A percentile compares a stretch with the other conserved stretches of the same genome.
phyloP scores from a whole-genome alignment of 371 early-diverging fungal genomes.

The Mortierella sp. region DNA sequence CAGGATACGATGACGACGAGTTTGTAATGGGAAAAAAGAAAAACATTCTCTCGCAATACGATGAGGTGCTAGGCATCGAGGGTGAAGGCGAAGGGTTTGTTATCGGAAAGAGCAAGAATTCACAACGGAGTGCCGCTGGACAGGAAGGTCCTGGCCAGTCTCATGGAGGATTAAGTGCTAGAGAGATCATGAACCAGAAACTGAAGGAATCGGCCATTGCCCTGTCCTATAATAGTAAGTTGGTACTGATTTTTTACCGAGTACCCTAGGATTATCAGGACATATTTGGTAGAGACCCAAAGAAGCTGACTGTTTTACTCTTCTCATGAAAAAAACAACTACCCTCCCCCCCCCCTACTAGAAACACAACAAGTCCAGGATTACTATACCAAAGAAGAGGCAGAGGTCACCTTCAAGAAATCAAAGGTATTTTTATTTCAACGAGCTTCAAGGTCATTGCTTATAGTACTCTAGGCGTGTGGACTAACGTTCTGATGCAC shows the following conservation, averaged over 20 bases:
- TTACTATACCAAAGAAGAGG: slow-evolving; percentile 91
- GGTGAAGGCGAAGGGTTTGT: slow-evolving; percentile 58
- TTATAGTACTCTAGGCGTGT: background rate
- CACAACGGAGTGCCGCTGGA: slow-evolving; percentile 24
- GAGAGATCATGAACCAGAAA: slow-evolving; percentile 63
- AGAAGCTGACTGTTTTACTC: slow-evolving; percentile 4
- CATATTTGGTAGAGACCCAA: slow-evolving; percentile 33
- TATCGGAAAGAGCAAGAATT: slow-evolving; percentile 51
- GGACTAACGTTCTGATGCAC: slow-evolving; percentile 4
- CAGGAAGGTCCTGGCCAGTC: slow-evolving; percentile 12
- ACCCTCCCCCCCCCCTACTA: background rate
- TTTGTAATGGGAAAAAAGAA: slow-evolving; percentile 61
- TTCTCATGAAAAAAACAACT: background rate
- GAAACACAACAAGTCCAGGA: slow-evolving; percentile 50
- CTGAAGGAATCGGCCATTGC: slow-evolving; percentile 68
- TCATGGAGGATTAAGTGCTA: slow-evolving; percentile 40
- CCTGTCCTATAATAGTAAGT: slow-evolving; percentile 63
- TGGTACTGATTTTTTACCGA: slow-evolving; percentile 2
- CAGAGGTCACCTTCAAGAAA: slow-evolving; percentile 80
- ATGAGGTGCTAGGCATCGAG: slow-evolving; percentile 72
- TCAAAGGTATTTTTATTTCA: slow-evolving; percentile 63
- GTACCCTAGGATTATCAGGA: slow-evolving; percentile 4
- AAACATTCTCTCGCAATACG: slow-evolving; percentile 84
- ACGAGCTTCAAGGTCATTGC: too few relatives aligned
- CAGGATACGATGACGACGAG: slow-evolving; percentile 87